Evolutionary conservation across 495 filamentous ascomycete species (phyloP), one percentile per base, ranked within the genome.

Genomic region (Talaromyces adpressus): DNA sequence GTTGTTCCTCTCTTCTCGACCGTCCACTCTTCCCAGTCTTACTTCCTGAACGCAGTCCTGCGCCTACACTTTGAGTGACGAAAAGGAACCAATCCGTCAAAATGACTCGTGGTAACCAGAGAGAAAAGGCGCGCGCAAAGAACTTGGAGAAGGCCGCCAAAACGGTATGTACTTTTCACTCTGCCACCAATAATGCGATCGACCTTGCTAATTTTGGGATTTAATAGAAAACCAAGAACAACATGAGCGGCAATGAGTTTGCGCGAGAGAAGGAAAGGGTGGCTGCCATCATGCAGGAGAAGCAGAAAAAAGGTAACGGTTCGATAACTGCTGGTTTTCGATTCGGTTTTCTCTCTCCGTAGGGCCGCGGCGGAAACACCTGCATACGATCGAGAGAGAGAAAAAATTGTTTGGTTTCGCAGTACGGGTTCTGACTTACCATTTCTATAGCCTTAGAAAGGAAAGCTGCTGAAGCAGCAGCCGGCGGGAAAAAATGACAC

Each of bases 61-160:
- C 52, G 52, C 52, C 52, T 56, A 56, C 52, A 56, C 47, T 47
- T 29, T 32, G 29, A 32, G 53, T 41, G 51, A 57, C 6, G 29
- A 34, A 29, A 61, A 36, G 20, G 49, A 22, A 23, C 14, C 14
- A 63, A 16, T 14, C 49, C 25, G 34, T 12, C 73, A 83, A 72
- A 36, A 97, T 97, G 92, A 86, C 92, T 63, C 90, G 92, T 72
- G 92, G 92, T 66, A 97, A 97, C 72, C 92, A 97, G 82, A 86
- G 92, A 70, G 92, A 96, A 61, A 90, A 89, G 75, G 90, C 89
- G 70, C 89, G 92, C 63, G 89, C 90, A 75, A 92, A 91, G 77
- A 87, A 82, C 69, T 83, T 85, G 72, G 91, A 93, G 81, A 85
- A 85, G 71, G 71, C 78, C 57, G 77, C 82, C 30, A 65, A 71